A percentile compares a stretch with the other conserved stretches of the same genome.
Conservation (phyloP, 345 rosid genomes). For the Arabidopsis thaliana region TAIR10.1 NC_003070.9:23066001-23066500, state of each 20-base stretch:
- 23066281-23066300: too few relatives aligned
- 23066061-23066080: not conserved
- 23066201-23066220: too few relatives aligned
- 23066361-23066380: not conserved
- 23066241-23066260: too few relatives aligned
- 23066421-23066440: not conserved
- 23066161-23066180: too few relatives aligned
- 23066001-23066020: conserved; percentile 26
- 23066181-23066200: too few relatives aligned
- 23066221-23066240: too few relatives aligned
- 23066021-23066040: conserved; percentile 28
- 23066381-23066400: conserved; percentile 16
- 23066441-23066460: conserved; percentile 23
- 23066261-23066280: too few relatives aligned
- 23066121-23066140: too few relatives aligned
- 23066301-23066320: too few relatives aligned
- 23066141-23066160: too few relatives aligned
- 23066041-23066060: not conserved
- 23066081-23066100: too few relatives aligned
- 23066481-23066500: conserved; percentile 22
- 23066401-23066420: not conserved
- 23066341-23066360: not conserved
- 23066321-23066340: not conserved
- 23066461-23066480: conserved; percentile 35
- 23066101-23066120: too few relatives aligned